Evolutionary conservation across 805 yeast species (phyloP), one percentile per base, ranked within the genome.

Genomic region (Komagataella phaffii): DNA sequence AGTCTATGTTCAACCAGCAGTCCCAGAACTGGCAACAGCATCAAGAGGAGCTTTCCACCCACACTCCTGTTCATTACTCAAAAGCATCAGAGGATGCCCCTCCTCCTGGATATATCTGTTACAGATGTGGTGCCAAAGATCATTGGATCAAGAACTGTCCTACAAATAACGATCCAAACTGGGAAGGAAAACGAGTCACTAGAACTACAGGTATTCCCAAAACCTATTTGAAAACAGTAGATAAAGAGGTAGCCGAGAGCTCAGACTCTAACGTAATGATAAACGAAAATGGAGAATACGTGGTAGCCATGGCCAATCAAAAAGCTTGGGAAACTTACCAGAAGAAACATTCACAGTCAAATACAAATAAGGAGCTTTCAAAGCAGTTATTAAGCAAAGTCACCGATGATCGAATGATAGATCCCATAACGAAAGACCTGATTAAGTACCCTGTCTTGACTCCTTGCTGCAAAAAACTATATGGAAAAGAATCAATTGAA

Each of bases 101-200:
- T 7, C 99, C 99, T 1, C 91, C 96, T 6, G 96, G 96, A 1
- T 93, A 93, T 61, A 85, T 91, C 63, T 93, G 99, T 65, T 91
- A 93, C 64, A 75, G 96, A 62, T 93, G 99, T 71, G 98, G 98
- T 49, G 88, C 86, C 24, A 87, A 88, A 65, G 93, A 88, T 52
- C 99, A 93, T 65, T 91, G 95, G 89, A 91, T 93, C 54, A 86
- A 85, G 62, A 88, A 89, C 59, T 93, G 99, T 71, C 99, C 99
- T 0, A 88, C 95, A 3, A 85, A 87, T 61, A 81, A 79, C 47
- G 98, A 91, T 66, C 96, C 96, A 2, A 86, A 81, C 59, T 89
- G 89, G 76, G 98, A 91, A 62, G 96, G 96, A 17, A 88, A 87
- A 61, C 76, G 95, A 54, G 85, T 93, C 49, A 85, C 87, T 59